Conservation (phyloP, 768 basidiomycete species). For the Termitomyces sp. region DNA sequence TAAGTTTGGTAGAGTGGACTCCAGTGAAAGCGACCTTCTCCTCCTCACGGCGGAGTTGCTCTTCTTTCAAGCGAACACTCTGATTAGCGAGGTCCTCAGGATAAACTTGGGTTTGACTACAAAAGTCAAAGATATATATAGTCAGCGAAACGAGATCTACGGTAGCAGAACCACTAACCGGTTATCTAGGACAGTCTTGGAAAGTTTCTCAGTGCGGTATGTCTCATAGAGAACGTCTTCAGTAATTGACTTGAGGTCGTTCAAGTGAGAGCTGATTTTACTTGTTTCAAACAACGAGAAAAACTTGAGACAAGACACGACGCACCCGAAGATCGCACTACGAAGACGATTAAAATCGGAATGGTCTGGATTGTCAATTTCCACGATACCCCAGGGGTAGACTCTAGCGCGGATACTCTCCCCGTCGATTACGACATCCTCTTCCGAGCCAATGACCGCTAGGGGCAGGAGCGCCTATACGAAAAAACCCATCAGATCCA, state of each 20-base stretch:
- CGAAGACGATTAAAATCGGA: slow-evolving; percentile 80
- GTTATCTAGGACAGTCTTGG: slow-evolving; percentile 55
- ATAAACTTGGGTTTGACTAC: slow-evolving; percentile 61
- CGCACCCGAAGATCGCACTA: slow-evolving; percentile 63
- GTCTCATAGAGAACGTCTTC: slow-evolving; percentile 85
- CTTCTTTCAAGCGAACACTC: slow-evolving; percentile 83
- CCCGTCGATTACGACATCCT: slow-evolving; percentile 77
- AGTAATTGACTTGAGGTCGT: slow-evolving; percentile 78
- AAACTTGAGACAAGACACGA: slow-evolving; percentile 19
- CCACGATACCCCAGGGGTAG: slow-evolving; percentile 91
- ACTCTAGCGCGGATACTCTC: slow-evolving; percentile 74
- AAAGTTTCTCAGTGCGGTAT: slow-evolving; percentile 87
- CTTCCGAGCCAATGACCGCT: slow-evolving; percentile 84
- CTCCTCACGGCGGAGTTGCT: slow-evolving; percentile 82
- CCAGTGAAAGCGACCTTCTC: slow-evolving; percentile 51
- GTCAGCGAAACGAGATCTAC: not conserved
- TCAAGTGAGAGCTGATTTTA: slow-evolving; percentile 60
- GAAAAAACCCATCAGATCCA: not conserved
- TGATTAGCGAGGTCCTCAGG: slow-evolving; percentile 88
- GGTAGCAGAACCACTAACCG: slow-evolving; percentile 28
- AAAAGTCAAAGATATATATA: not conserved
- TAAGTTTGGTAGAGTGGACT: not conserved
- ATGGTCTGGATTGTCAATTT: slow-evolving; percentile 89
- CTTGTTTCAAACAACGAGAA: slow-evolving; percentile 5
- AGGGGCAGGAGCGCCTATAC: slow-evolving; percentile 67